phyloP scores from a whole-genome alignment of 345 rosid genomes.

The Salix koriyanagi region DNA sequence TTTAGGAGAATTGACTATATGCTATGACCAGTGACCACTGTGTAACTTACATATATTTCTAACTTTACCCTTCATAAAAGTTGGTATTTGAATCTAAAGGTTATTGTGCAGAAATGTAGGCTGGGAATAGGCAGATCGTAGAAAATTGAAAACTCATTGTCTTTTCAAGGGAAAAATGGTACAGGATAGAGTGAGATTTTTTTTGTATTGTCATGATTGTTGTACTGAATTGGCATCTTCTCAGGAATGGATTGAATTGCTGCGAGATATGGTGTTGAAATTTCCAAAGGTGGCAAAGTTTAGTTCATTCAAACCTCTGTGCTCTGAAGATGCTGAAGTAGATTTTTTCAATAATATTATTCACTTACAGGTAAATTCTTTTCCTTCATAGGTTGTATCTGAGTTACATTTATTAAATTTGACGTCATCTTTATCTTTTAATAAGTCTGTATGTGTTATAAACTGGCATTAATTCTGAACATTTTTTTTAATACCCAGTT shows the following conservation, averaged over 20 bases:
- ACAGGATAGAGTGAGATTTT: not conserved
- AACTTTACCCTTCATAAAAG: not conserved
- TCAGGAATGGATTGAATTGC: conserved; percentile 88
- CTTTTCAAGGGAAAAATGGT: not conserved
- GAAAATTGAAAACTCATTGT: not conserved
- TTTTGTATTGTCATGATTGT: conserved; percentile 1
- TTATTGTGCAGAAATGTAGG: not conserved
- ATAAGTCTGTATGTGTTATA: not conserved
- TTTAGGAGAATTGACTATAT: not conserved
- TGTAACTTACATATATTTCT: not conserved
- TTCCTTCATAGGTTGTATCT: not conserved
- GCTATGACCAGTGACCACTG: not conserved
- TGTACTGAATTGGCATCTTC: conserved; percentile 16
- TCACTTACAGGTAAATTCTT: conserved; percentile 63
- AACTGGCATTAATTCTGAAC: too few relatives aligned
- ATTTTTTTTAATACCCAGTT: too few relatives aligned
- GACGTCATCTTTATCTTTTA: not conserved
- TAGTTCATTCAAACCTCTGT: conserved; percentile 51
- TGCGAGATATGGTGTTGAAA: conserved; percentile 70
- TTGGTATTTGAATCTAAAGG: not conserved
- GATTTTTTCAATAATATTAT: conserved; percentile 78
- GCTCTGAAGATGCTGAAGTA: conserved; percentile 76
- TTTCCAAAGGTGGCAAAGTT: conserved; percentile 65
- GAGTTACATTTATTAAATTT: not conserved
- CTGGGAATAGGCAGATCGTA: not conserved